Evolutionary conservation across 768 basidiomycete genomes (phyloP).

Genomic region (Leccinum obscurum): DNA sequence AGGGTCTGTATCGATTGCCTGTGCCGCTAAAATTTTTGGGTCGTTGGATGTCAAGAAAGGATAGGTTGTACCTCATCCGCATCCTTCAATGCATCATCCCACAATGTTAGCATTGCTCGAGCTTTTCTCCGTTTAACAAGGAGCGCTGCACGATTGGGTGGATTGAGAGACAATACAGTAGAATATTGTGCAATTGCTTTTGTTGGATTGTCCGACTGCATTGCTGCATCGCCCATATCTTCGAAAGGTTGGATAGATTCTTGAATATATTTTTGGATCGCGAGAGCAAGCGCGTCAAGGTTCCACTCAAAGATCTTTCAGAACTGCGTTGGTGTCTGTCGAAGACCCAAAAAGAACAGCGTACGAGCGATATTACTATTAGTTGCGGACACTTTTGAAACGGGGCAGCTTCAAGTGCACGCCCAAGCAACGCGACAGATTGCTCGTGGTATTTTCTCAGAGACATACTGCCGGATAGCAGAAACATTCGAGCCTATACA

Average conservation of each 20-base stretch:
- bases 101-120: background rate
- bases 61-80: background rate
- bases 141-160: background rate
- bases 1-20: background rate
- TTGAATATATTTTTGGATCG: background rate
- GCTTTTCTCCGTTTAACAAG: background rate
- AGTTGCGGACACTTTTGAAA: background rate
- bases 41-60: background rate
- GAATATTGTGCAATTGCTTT: background rate
- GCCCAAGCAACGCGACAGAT: background rate
- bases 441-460: background rate
- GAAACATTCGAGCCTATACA: background rate
- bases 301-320: background rate
- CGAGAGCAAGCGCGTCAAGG: background rate
- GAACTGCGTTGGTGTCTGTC: background rate
- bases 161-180: background rate
- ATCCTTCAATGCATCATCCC: background rate
- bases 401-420: background rate
- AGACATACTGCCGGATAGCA: background rate
- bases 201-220: background rate
- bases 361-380: background rate
- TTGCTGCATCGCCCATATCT: background rate
- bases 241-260: background rate
- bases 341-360: background rate
- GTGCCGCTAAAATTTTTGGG: background rate